Evolutionary conservation across 139 green algal species (phyloP), one percentile per base, ranked within the genome.

Genomic region (Chlamydomonas schloesseri): DNA sequence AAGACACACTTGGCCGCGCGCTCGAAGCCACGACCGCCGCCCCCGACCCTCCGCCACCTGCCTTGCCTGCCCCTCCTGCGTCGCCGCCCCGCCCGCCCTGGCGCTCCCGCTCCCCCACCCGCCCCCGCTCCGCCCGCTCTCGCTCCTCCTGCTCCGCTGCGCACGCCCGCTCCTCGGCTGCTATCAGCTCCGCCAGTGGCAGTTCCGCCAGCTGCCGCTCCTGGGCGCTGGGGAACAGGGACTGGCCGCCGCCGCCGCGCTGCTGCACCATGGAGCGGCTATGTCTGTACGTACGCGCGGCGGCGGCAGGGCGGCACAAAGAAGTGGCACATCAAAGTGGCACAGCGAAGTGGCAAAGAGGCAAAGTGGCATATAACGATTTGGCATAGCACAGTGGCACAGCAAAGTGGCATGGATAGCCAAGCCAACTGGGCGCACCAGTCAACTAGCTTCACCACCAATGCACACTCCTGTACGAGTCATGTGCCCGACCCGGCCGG

Each of bases 151-250:
- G 23, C 73, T 21, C 20, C 50, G 11, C 15, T 1, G 34, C 34
- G 34, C 20, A n/a, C 31, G 47, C 79, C 31, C 42, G 37, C 79
- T 74, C 79, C 64, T 85, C 79, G 21, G 21, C 67, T 34, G 79
- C 79, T 1, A 85, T 29, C 6, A 85, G 65, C 79, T 85, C 47
- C 42, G 79, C 79, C 18, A 85, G 79, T 0, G 67, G 47, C 65
- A 85, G 18, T 46, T 55, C 65, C 47, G 79, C 79, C 47, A 77
- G 23, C 3, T 47, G 65, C 0, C 67, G n/a, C 67, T 85, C 46
- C 0, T 2, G 37, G 0, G n/a, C 37, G 11, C 21, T 21, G 29
- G 29, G 64, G 23, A 74, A 17, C 24, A 23, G 6, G 1, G 60
- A n/a, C 18, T 23, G 3, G 23, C 18, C 24, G 36, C 36, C 14